Base-by-base conservation (phyloP, 75 land plant genomes). In the Ceratopteris richardii region DNA sequence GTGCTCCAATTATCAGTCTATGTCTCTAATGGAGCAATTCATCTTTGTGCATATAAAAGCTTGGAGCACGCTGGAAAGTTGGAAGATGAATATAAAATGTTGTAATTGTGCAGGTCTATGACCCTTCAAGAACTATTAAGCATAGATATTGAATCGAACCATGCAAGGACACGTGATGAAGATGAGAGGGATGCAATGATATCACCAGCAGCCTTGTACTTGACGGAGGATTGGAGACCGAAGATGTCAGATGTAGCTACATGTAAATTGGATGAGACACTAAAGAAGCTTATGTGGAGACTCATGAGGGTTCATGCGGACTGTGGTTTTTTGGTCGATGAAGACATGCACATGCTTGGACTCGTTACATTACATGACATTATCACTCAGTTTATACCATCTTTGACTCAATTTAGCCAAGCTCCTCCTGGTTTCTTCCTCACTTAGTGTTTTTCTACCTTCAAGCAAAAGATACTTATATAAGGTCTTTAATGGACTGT, bases 341-440 rank as follows among this genome's bases (percentile, higher is more conserved):
- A 69, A n/a, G 39, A 52, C 19, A 29, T 51, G 1, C 60, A 58
- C 0, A 19, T 76, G 19, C 29, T 40, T 19, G 82, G 85, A 29
- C 71, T 77, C 29, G 29, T 85, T 22, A 81, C 82, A 9, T 41
- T 78, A n/a, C 65, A 82, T 57, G 85, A 85, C 54, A 67, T 85
- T 20, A 75, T 85, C 28, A 66, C 52, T 24, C 58, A 78, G 42
- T 81, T 81, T 59, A 60, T 82, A 29, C 88, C 85, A 0, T 81
- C 88, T 33, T 9, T 33, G 7, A 33, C 37, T 33, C 37, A 33
- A 33, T 33, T 3, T 33, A 4, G 7, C 9, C 37, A 33, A 33
- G 3, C 9, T 4, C 3, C 37, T 4, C 37, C 37, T 33, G 37
- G 37, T 33, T 33, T 33, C 37, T 33, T 33, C 37, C 37, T 4